phyloP scores from a whole-genome alignment of 1,284 basidiomycete genomes.

The Cutaneotrichosporon sp. region DNA sequence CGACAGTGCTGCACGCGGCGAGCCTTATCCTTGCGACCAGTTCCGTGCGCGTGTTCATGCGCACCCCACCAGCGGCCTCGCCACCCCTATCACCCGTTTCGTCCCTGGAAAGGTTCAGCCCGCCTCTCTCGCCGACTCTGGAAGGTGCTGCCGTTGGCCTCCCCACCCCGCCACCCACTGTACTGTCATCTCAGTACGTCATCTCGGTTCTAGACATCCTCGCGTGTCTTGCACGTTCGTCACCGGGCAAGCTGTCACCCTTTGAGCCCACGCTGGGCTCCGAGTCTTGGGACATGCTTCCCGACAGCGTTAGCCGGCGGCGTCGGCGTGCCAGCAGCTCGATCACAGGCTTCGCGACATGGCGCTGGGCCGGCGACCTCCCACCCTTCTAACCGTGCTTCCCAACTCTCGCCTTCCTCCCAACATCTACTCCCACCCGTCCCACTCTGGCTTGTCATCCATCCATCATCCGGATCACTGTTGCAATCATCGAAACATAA shows the following conservation, averaged over 20 bases:
- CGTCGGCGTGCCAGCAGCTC: slow-evolving; percentile 27
- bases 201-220: slow-evolving; percentile 43
- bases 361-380: slow-evolving; percentile 33
- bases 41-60: slow-evolving; percentile 41
- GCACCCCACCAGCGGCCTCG: slow-evolving; percentile 22
- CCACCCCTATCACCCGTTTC: slow-evolving; percentile 37
- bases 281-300: slow-evolving; percentile 26
- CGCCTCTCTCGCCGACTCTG: slow-evolving; percentile 23
- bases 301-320: slow-evolving; percentile 29
- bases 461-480: not conserved
- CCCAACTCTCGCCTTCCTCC: not conserved
- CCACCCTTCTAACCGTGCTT: not conserved
- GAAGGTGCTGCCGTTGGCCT: slow-evolving; percentile 28
- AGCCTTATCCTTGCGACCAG: slow-evolving; percentile 43
- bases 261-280: slow-evolving; percentile 5
- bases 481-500: slow-evolving; percentile 12
- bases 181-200: slow-evolving; percentile 39
- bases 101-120: slow-evolving; percentile 26
- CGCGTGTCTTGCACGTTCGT: slow-evolving; percentile 31
- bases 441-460: not conserved
- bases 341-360: slow-evolving; percentile 29
- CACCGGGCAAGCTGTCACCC: slow-evolving; percentile 23
- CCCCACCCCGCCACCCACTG: slow-evolving; percentile 33
- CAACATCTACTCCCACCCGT: not conserved
- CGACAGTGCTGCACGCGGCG: slow-evolving; percentile 37